Evolutionary conservation across 495 filamentous ascomycete genomes (phyloP).

Genomic region (Xylaria venustula): DNA sequence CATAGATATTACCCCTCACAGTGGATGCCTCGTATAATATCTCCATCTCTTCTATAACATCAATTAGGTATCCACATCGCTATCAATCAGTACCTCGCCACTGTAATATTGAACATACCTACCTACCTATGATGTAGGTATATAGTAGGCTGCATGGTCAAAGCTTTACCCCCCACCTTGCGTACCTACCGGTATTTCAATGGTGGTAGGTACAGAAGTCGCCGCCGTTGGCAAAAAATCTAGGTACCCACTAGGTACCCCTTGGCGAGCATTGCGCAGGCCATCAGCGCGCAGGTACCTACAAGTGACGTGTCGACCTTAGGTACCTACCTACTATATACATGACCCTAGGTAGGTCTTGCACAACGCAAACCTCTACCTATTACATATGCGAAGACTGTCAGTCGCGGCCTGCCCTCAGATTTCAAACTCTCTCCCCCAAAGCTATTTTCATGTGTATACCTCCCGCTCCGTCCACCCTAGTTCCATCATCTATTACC

Average conservation of each 20-base stretch:
- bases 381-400: constrained; percentile 16
- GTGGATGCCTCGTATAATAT: too few species aligned
- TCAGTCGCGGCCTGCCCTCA: constrained; percentile 8
- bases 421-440: constrained; percentile 6
- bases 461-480: neutral
- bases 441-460: neutral
- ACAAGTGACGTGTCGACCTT: neutral
- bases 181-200: neutral
- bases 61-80: too few species aligned
- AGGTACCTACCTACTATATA: neutral
- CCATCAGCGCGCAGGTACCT: neutral
- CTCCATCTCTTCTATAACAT: too few species aligned
- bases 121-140: too few species aligned
- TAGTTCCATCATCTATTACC: neutral
- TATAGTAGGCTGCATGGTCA: too few species aligned
- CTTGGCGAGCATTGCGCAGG: too few species aligned
- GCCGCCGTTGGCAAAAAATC: too few species aligned
- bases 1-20: too few species aligned
- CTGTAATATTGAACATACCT: too few species aligned
- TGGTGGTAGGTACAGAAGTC: too few species aligned
- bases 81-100: neutral
- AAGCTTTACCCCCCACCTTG: neutral
- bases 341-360: too few species aligned
- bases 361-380: constrained; percentile 12
- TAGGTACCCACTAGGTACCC: too few species aligned